Percentiles rank a stretch among this genome's conserved stretches.
Conservation (phyloP, 2,329 filamentous ascomycete genomes). For the Nigrospora oryzae region DNA sequence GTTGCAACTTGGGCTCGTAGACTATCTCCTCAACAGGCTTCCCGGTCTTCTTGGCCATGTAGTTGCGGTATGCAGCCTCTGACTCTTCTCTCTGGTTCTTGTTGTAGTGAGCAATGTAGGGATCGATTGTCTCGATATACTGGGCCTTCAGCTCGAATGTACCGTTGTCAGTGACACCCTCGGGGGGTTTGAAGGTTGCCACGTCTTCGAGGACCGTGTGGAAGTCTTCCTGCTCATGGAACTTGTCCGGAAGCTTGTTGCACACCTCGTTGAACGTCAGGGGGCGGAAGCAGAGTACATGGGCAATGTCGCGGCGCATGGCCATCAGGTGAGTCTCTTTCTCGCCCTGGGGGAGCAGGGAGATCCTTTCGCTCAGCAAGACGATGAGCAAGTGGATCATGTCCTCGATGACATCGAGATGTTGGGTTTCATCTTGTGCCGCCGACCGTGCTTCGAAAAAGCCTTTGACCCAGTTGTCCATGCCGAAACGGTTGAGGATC, state of each 20-base stretch:
- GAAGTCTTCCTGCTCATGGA: conserved; percentile 84
- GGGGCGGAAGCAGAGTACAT: conserved; percentile 93
- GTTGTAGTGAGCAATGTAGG: conserved; percentile 91
- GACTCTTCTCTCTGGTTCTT: conserved; percentile 97
- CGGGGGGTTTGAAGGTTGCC: conserved; percentile 80
- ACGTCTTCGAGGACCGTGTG: conserved; percentile 77
- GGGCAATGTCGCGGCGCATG: conserved; percentile 82
- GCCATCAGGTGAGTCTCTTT: conserved; percentile 56
- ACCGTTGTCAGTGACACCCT: conserved; percentile 85
- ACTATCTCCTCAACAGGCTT: conserved; percentile 77
- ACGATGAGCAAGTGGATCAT: conserved; percentile 91
- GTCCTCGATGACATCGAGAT: conserved; percentile 90
- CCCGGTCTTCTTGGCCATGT: conserved; percentile 80
- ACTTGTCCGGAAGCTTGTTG: conserved; percentile 76
- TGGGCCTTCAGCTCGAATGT: conserved; percentile 88
- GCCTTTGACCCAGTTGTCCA: conserved; percentile 80
- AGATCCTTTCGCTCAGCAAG: conserved; percentile 79
- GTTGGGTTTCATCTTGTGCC: conserved; percentile 78
- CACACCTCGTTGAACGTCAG: conserved; percentile 90
- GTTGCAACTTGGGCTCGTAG: conserved; percentile 76
- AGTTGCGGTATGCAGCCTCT: conserved; percentile 78
- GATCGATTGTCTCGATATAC: conserved; percentile 81
- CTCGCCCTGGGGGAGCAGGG: conserved; percentile 64
- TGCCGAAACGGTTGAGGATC: conserved; percentile 84
- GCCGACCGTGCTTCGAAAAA: conserved; percentile 64